These are phyloP conservation scores for Solanum appendiculatum DNA, from an alignment of 257 asterid genomes.

Conservation along the genomic window DNA sequence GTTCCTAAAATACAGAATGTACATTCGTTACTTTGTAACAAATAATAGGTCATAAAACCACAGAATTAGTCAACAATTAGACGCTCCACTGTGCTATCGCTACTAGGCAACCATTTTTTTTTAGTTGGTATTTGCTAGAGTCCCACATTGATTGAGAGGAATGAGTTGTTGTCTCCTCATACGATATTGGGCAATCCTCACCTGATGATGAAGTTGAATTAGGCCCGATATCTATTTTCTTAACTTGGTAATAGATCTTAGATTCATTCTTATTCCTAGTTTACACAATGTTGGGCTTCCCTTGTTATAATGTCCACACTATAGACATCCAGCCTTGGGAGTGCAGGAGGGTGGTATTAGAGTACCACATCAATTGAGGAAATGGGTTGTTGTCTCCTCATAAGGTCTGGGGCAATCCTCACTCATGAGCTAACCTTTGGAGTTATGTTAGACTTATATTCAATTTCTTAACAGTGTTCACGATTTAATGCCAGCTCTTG, in stretches of 20 bases:
- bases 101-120: neutral
- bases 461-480: neutral
- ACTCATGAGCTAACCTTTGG: neutral
- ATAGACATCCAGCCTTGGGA: neutral
- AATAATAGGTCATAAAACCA: neutral
- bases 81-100: neutral
- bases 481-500: neutral
- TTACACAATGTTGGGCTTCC: neutral
- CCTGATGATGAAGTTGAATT: neutral
- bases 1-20: neutral
- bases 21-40: neutral
- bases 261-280: neutral
- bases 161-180: neutral
- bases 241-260: neutral
- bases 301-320: neutral
- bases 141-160: neutral
- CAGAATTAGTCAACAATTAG: neutral
- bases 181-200: neutral
- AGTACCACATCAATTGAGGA: neutral
- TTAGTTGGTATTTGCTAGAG: neutral
- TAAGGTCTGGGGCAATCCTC: neutral
- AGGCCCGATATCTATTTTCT: neutral
- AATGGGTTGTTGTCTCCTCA: neutral
- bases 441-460: neutral
- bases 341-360: neutral